A percentile compares a stretch with the other conserved stretches of the same genome.
These are phyloP conservation scores for Colletotrichum lindemuthianum DNA, from an alignment of 2,329 filamentous ascomycete genomes.

Conservation along the genomic window DNA sequence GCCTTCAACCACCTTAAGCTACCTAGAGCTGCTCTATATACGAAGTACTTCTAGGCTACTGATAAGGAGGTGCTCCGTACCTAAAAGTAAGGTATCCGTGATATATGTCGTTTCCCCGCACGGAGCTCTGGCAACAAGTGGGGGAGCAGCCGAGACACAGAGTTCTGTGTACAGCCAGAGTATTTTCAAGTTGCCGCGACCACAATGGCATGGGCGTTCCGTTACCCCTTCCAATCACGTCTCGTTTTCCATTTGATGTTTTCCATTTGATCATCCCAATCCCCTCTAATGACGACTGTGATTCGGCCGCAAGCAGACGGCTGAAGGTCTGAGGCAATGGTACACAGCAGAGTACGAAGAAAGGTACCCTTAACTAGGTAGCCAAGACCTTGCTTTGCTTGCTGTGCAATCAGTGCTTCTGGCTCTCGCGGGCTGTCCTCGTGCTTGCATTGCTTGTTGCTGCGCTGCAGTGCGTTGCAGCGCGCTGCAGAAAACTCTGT, in stretches of 20 bases:
- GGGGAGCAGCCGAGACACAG: conserved; percentile 16
- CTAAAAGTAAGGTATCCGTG: too few relatives aligned
- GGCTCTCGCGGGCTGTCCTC: background rate
- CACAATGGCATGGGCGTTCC: background rate
- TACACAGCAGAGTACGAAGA: background rate
- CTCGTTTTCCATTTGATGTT: conserved; percentile 3
- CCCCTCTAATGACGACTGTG: conserved; percentile 17
- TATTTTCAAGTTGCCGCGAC: background rate
- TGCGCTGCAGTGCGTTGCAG: too few relatives aligned
- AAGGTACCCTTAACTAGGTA: conserved; percentile 22
- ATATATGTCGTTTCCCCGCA: conserved; percentile 28
- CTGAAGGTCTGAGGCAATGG: background rate
- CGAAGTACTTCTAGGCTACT: too few relatives aligned
- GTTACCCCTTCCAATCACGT: conserved; percentile 34
- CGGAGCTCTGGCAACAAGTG: conserved; percentile 33
- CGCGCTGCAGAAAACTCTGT: conserved; percentile 21
- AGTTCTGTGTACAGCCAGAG: too few relatives aligned
- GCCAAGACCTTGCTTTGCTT: conserved; percentile 7
- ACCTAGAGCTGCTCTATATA: too few relatives aligned
- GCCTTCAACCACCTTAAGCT: too few relatives aligned
- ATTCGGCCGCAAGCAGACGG: conserved; percentile 29
- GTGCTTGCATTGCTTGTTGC: background rate
- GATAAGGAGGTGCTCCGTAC: too few relatives aligned
- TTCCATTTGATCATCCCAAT: conserved; percentile 3
- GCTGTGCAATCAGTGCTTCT: too few relatives aligned